These are phyloP conservation scores for Penstemon davidsonii DNA, from an alignment of 257 asterid species.

Conservation along the genomic window DNA sequence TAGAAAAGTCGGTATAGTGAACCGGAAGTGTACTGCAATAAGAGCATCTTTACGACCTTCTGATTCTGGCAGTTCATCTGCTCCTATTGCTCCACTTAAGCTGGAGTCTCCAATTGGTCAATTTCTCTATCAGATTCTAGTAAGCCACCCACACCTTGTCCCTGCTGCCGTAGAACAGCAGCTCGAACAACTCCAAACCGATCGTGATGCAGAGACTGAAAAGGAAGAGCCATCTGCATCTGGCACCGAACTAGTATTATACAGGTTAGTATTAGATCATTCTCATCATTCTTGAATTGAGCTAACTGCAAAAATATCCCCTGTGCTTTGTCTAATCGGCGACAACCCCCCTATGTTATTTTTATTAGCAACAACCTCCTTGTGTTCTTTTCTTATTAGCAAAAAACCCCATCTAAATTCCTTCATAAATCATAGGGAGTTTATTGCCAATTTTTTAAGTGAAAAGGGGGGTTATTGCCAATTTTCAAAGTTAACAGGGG, in stretches of 20 bases:
- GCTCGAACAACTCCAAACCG: conserved; percentile 86
- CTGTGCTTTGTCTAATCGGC: too few species aligned
- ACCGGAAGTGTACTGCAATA: conserved; percentile 36
- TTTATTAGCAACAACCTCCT: too few species aligned
- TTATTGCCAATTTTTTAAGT: too few species aligned
- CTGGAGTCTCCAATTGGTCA: conserved; percentile 92
- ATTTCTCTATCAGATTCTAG: conserved; percentile 70
- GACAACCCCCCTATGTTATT: too few species aligned
- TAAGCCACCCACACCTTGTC: conserved; percentile 85
- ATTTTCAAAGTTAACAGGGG: too few species aligned
- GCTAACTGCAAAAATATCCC: too few species aligned
- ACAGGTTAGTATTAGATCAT: conserved; percentile 55
- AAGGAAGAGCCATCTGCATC: conserved; percentile 59
- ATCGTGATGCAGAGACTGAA: conserved; percentile 65
- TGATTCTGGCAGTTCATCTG: conserved; percentile 50
- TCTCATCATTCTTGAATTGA: background rate
- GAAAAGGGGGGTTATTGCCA: too few species aligned
- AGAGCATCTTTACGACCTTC: conserved; percentile 61
- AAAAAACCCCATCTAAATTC: too few species aligned
- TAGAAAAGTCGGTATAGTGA: conserved; percentile 37
- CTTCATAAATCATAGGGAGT: too few species aligned
- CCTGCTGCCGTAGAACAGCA: conserved; percentile 99
- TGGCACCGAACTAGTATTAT: conserved; percentile 80
- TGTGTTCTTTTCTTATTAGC: too few species aligned
- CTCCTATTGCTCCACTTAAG: conserved; percentile 88